Evolutionary conservation across 2,329 filamentous ascomycete species (phyloP).

Genomic region (Epichloe sibirici): DNA sequence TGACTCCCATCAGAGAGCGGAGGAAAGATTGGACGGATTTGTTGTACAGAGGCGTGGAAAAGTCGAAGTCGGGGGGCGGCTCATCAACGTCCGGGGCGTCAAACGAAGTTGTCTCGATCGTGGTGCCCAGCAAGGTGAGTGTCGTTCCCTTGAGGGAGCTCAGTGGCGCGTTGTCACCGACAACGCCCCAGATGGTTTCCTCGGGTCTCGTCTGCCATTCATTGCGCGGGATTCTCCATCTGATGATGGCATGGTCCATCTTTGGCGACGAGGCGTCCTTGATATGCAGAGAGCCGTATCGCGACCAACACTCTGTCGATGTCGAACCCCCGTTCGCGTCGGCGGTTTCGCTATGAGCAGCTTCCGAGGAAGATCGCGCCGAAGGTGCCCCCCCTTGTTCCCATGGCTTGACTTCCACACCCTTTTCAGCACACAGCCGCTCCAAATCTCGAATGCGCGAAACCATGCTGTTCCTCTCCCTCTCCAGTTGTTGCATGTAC

Average conservation of each 20-base stretch:
- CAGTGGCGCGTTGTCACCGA: slow-evolving; percentile 49
- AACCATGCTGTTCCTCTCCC: slow-evolving; percentile 55
- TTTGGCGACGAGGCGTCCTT: slow-evolving; percentile 16
- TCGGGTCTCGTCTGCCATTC: slow-evolving; percentile 31
- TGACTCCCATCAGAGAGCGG: slow-evolving; percentile 49
- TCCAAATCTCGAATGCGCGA: slow-evolving; percentile 57
- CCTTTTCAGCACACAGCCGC: slow-evolving; percentile 47
- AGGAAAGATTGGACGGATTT: slow-evolving; percentile 63
- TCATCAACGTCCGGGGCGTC: slow-evolving; percentile 55
- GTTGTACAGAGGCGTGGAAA: slow-evolving; percentile 43
- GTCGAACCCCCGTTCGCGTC: slow-evolving; percentile 3
- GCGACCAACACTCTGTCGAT: slow-evolving; percentile 19
- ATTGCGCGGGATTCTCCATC: slow-evolving; percentile 18
- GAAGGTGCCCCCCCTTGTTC: slow-evolving; percentile 20
- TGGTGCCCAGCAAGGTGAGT: slow-evolving; percentile 66
- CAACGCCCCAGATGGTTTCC: slow-evolving; percentile 56
- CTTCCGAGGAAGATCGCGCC: slow-evolving; percentile 15
- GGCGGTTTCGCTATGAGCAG: slow-evolving; percentile 15
- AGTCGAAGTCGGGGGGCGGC: slow-evolving; percentile 24
- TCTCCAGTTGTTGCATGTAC: slow-evolving; percentile 65
- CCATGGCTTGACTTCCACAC: slow-evolving; percentile 47
- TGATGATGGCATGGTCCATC: slow-evolving; percentile 9
- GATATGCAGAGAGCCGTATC: slow-evolving; percentile 22
- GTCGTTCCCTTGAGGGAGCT: slow-evolving; percentile 66
- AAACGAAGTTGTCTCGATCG: slow-evolving; percentile 67